Base-by-base conservation (phyloP, 192 early-diverging fungal species). In the Pilobolus umbonatus region DNA sequence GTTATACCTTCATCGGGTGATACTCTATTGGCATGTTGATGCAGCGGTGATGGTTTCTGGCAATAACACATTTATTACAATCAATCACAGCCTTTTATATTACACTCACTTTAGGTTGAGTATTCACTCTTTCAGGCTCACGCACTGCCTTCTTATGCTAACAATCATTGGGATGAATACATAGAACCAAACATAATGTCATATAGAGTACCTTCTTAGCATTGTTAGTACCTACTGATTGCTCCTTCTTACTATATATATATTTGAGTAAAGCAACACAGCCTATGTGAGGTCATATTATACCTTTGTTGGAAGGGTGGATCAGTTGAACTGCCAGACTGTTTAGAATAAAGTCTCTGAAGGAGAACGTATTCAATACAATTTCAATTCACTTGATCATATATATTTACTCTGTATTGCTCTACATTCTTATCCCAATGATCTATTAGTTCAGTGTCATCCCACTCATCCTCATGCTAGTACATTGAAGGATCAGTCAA, bases 381-480 rank as follows among this genome's bases (percentile, higher is more conserved):
- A n/a, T 11, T 21, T n/a, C 22, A 19, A 47, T 4, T 30, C 11
- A 12, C 14, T 32, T 11, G 1, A 45, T 24, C 5, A 6, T 4
- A 11, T 15, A 46, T 7, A 22, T 21, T 17, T 59, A 59, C 57
- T 39, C 45, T 48, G 30, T 48, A 59, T 25, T 47, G 14, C 7
- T 59, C 32, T 24, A 59, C 30, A 24, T 30, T 34, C 25, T 24
- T 35, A 24, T 59, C 57, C 57, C 57, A 59, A 24, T 59, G 57
- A 5, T 30, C 57, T 26, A 59, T 59, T 22, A 59, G 12, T 19
- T 59, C 57, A 19, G 57, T 31, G n/a, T 59, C 57, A n/a, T 59
- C 57, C 57, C 57, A 59, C 14, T 48, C 45, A 32, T 59, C 45
- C 12, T 35, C n/a, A 35, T 38, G 40, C 55, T 56, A 56, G 42